These are phyloP conservation scores for Salvia miltiorrhiza DNA, from an alignment of 257 asterid species.

Conservation along the genomic window DNA sequence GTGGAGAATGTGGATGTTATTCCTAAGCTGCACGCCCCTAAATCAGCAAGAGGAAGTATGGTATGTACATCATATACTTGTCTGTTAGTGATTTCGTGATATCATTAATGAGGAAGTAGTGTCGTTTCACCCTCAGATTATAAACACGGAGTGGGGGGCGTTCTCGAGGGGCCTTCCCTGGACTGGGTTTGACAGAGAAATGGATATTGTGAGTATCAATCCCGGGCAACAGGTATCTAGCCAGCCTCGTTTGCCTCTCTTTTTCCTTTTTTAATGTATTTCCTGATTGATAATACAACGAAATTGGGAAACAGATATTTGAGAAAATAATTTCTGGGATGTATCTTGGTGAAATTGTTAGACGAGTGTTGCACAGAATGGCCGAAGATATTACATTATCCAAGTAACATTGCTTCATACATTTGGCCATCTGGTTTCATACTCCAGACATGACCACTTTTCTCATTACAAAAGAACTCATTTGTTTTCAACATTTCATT, in stretches of 20 bases:
- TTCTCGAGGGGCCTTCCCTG: slow-evolving; percentile 70
- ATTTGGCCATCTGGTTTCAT: no score
- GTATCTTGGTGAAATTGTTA: slow-evolving; percentile 82
- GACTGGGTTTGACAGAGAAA: slow-evolving; percentile 65
- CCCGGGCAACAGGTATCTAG: slow-evolving; percentile 89
- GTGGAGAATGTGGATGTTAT: slow-evolving; percentile 58
- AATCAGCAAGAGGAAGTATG: slow-evolving; percentile 46
- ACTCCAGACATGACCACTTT: no score
- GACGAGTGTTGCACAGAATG: slow-evolving; percentile 65
- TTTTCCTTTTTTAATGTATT: neutral
- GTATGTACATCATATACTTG: slow-evolving; percentile 25
- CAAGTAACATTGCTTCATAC: no score
- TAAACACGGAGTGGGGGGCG: slow-evolving; percentile 84
- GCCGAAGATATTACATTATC: slow-evolving; percentile 48
- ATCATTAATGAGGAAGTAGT: neutral
- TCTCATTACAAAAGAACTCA: no score
- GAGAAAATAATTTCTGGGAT: slow-evolving; percentile 83
- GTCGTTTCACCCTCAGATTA: slow-evolving; percentile 38
- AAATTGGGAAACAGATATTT: slow-evolving; percentile 42
- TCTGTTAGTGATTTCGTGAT: neutral
- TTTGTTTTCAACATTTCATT: no score
- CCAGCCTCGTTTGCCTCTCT: neutral
- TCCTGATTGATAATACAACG: neutral
- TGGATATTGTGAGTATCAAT: slow-evolving; percentile 73
- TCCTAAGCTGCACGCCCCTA: slow-evolving; percentile 43